Percentiles rank a stretch among this genome's conserved stretches.
Conservation (phyloP, 2,329 filamentous ascomycete genomes). For the Ascochyta koolunga region DNA sequence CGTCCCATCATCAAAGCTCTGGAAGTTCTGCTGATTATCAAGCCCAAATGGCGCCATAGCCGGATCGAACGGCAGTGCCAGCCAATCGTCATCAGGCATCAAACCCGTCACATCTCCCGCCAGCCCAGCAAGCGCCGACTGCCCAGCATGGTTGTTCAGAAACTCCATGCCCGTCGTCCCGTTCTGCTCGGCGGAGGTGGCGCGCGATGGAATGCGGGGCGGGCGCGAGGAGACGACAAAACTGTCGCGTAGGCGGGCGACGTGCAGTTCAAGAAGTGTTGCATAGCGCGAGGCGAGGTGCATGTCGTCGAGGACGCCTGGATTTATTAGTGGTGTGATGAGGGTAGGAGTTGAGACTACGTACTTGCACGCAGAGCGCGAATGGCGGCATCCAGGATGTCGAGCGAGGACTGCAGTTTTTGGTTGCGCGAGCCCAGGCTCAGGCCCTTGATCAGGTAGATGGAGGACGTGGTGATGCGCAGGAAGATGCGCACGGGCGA, state of each 20-base stretch:
- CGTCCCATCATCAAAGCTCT: conserved; percentile 47
- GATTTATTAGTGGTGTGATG: conserved; percentile 3
- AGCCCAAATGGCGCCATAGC: conserved; percentile 48
- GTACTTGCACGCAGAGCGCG: conserved; percentile 53
- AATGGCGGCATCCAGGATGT: conserved; percentile 57
- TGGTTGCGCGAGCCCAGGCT: conserved; percentile 58
- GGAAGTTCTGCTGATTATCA: conserved; percentile 43
- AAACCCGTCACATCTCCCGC: conserved; percentile 44
- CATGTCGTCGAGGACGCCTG: conserved; percentile 57
- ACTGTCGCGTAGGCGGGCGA: conserved; percentile 45
- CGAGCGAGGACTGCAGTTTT: conserved; percentile 56
- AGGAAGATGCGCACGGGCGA: conserved; percentile 61
- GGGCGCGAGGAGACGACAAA: conserved; percentile 47
- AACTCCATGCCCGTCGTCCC: conserved; percentile 45
- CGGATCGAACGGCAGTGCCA: conserved; percentile 48
- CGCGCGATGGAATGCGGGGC: conserved; percentile 42
- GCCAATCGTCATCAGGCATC: conserved; percentile 48
- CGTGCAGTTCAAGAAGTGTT: conserved; percentile 53
- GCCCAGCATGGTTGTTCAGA: conserved; percentile 43
- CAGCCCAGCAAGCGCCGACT: conserved; percentile 43
- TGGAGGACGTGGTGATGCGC: conserved; percentile 61
- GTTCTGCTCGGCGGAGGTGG: conserved; percentile 37
- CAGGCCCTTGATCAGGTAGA: conserved; percentile 60
- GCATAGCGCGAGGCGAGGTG: conserved; percentile 60
- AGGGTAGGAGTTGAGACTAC: neutral